phyloP scores from a whole-genome alignment of 371 early-diverging fungal species.

The Mortierella sp. region DNA sequence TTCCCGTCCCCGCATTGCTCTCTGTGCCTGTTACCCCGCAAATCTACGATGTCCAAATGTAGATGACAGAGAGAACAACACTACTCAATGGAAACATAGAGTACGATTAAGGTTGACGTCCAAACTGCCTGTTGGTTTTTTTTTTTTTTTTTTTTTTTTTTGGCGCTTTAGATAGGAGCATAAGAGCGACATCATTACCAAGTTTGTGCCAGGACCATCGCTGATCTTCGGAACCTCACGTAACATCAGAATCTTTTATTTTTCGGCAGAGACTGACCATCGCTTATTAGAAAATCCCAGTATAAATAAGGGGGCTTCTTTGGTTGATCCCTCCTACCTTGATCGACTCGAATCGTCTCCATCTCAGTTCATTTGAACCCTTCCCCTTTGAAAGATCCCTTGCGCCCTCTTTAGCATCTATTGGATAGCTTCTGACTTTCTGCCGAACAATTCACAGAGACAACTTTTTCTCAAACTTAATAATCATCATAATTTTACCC shows the following conservation, averaged over 20 bases:
- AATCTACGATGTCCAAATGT: conserved; percentile 2
- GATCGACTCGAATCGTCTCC: neutral
- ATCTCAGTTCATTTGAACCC: neutral
- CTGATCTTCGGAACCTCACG: neutral
- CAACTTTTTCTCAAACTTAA: neutral
- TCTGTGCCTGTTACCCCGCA: neutral
- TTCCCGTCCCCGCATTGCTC: neutral
- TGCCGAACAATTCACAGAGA: too few species aligned
- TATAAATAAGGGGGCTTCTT: neutral
- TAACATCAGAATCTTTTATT: neutral
- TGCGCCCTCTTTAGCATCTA: neutral
- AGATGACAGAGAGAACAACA: too few species aligned
- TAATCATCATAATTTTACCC: too few species aligned
- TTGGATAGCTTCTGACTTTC: neutral
- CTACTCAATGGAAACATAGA: too few species aligned
- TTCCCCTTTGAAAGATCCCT: neutral
- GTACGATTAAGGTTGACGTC: neutral
- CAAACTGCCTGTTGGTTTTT: neutral
- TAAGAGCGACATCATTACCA: neutral
- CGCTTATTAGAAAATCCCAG: neutral
- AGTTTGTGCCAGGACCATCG: neutral
- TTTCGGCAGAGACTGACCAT: neutral
- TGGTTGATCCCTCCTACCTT: too few species aligned
- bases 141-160: neutral
- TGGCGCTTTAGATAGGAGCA: neutral